Conservation (phyloP, 2,329 filamentous ascomycete genomes). For the Calycina herbarum region DNA sequence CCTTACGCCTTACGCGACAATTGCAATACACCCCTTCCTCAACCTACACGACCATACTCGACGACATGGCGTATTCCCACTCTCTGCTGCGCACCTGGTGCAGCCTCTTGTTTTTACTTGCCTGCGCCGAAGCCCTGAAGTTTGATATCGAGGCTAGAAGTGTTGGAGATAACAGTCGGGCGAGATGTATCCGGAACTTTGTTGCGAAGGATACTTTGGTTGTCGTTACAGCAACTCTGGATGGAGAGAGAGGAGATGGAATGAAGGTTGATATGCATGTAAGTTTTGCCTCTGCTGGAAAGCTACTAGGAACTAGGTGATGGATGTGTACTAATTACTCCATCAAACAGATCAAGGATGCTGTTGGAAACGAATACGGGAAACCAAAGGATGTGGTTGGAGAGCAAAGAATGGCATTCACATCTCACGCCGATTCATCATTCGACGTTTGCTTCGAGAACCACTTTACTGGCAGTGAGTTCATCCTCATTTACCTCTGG, state of each 20-base stretch:
- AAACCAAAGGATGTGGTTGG: constrained; percentile 87
- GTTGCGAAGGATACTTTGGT: constrained; percentile 89
- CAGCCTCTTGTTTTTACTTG: constrained; percentile 56
- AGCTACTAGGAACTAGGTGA: constrained; percentile 2
- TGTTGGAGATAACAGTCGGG: constrained; percentile 64
- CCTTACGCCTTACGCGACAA: constrained; percentile 22
- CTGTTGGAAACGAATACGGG: constrained; percentile 94
- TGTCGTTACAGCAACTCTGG: constrained; percentile 87
- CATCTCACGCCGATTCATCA: constrained; percentile 83
- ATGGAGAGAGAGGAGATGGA: constrained; percentile 86
- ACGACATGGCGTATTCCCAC: constrained; percentile 50
- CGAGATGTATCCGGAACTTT: constrained; percentile 96
- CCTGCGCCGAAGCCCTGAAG: constrained; percentile 71
- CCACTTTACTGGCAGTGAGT: constrained; percentile 68
- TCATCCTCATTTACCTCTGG: neutral
- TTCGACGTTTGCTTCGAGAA: constrained; percentile 99
- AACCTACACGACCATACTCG: constrained; percentile 24
- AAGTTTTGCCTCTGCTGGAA: constrained; percentile 40
- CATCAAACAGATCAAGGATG: constrained; percentile 77
- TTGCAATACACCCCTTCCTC: constrained; percentile 4
- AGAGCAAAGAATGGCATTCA: constrained; percentile 83
- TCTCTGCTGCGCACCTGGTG: constrained; percentile 59
- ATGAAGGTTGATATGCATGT: constrained; percentile 95
- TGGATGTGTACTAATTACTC: constrained; percentile 8
- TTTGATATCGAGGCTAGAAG: constrained; percentile 81